phyloP scores from a whole-genome alignment of 2,329 filamentous ascomycete species.

The Exophiala aquamarina region DNA sequence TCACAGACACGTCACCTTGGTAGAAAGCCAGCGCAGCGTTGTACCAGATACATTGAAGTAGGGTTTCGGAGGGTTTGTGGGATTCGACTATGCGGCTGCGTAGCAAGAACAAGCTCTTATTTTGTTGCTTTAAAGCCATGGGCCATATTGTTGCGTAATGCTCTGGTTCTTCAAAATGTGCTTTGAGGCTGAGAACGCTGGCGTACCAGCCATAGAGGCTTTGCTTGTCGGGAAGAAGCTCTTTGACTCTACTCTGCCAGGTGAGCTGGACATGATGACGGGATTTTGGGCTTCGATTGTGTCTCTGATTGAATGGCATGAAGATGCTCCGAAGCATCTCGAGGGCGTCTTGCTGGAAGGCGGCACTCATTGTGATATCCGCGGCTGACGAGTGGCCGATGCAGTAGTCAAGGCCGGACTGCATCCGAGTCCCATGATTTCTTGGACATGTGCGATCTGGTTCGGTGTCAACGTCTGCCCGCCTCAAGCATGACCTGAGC shows the following conservation, averaged over 20 bases:
- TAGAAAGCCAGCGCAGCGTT: constrained; percentile 1
- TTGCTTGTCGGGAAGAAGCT: constrained; percentile 6
- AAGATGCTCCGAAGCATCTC: not conserved
- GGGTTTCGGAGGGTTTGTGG: constrained; percentile 3
- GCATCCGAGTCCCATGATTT: not conserved
- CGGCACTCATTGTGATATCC: not conserved
- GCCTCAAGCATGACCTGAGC: too few species aligned
- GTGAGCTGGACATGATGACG: not conserved
- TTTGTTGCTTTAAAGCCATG: constrained; percentile 16
- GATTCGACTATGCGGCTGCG: constrained; percentile 1
- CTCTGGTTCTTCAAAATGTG: constrained; percentile 5
- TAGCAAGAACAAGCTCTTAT: constrained; percentile 10
- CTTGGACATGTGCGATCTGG: not conserved
- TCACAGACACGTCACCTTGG: constrained; percentile 4
- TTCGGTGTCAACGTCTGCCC: not conserved
- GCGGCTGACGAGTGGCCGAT: not conserved
- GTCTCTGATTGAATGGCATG: not conserved
- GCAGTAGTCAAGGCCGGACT: not conserved
- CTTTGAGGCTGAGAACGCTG: constrained; percentile 10
- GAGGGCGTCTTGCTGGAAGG: not conserved
- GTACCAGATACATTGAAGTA: constrained; percentile 11
- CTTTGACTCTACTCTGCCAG: constrained; percentile 1
- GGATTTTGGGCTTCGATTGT: not conserved
- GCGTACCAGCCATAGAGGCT: constrained; percentile 15
- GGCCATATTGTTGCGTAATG: constrained; percentile 7